These are phyloP conservation scores for Pyrenophora teres DNA, from an alignment of 2,329 filamentous ascomycete genomes.

Conservation along the genomic window DNA sequence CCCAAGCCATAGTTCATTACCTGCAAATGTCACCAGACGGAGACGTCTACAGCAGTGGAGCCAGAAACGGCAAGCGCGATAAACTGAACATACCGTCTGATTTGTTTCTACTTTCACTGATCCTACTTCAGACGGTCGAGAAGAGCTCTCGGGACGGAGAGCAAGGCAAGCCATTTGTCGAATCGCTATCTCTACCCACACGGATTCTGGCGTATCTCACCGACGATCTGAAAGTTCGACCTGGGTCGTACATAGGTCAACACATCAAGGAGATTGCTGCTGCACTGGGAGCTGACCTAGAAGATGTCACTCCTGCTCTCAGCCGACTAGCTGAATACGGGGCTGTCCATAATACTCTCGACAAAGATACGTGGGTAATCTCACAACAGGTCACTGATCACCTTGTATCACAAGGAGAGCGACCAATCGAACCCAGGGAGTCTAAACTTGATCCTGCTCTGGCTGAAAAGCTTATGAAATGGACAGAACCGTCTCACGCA, in stretches of 20 bases:
- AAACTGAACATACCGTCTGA: conserved; percentile 29
- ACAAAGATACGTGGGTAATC: conserved; percentile 24
- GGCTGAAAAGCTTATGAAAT: neutral
- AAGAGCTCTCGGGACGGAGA: conserved; percentile 4
- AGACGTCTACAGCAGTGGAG: conserved; percentile 24
- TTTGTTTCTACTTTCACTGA: conserved; percentile 20
- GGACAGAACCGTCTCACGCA: too few relatives aligned
- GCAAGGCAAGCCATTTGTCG: neutral
- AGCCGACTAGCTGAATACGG: conserved; percentile 6
- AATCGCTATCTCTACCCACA: conserved; percentile 8
- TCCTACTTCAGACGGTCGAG: conserved; percentile 28
- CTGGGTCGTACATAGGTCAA: conserved; percentile 27
- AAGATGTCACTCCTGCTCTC: neutral
- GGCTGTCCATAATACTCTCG: conserved; percentile 22
- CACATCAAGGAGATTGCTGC: conserved; percentile 10
- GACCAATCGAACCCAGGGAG: neutral
- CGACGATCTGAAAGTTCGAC: conserved; percentile 16
- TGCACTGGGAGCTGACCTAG: neutral
- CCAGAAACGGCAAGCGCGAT: conserved; percentile 11
- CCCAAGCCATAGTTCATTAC: conserved; percentile 24
- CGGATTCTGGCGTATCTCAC: conserved; percentile 17
- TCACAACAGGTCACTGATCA: neutral
- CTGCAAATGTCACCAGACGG: conserved; percentile 30
- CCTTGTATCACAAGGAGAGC: too few relatives aligned
- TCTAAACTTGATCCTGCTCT: conserved; percentile 18